Percentiles rank a stretch among this genome's conserved stretches.
These are phyloP conservation scores for Trichoderma harzianum DNA, from an alignment of 2,329 filamentous ascomycete species.

Conservation along the genomic window DNA sequence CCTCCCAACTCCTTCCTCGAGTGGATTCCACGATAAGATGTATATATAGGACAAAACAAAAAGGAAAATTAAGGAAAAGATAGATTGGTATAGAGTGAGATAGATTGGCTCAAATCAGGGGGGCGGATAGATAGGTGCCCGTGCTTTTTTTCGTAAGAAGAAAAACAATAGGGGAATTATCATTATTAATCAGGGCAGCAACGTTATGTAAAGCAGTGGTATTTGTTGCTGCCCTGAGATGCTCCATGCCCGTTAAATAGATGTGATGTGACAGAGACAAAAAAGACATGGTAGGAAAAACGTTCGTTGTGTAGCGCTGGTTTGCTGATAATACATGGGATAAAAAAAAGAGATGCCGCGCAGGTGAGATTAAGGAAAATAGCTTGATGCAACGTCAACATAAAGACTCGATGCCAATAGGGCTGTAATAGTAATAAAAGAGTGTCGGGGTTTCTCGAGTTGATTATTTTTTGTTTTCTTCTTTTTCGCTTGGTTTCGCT, in stretches of 20 bases:
- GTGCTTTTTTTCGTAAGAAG: neutral
- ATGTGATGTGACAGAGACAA: neutral
- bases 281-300: neutral
- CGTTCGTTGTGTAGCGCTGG: slow-evolving; percentile 14
- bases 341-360: neutral
- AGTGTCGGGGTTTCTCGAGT: slow-evolving; percentile 8
- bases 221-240: neutral
- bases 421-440: slow-evolving; percentile 14
- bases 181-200: slow-evolving; percentile 30
- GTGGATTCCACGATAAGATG: neutral
- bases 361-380: slow-evolving; percentile 14
- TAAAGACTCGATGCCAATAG: neutral
- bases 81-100: neutral
- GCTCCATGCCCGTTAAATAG: neutral
- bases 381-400: slow-evolving; percentile 5
- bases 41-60: neutral
- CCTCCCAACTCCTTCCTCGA: slow-evolving; percentile 2
- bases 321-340: slow-evolving; percentile 17
- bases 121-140: neutral
- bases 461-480: slow-evolving; percentile 11
- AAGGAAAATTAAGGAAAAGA: neutral
- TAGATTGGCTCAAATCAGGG: neutral
- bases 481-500: neutral
- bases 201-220: neutral
- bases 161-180: slow-evolving; percentile 29